Evolutionary conservation across 805 yeast genomes (phyloP), one percentile per base, ranked within the genome.

Genomic region (Candida ficus): DNA sequence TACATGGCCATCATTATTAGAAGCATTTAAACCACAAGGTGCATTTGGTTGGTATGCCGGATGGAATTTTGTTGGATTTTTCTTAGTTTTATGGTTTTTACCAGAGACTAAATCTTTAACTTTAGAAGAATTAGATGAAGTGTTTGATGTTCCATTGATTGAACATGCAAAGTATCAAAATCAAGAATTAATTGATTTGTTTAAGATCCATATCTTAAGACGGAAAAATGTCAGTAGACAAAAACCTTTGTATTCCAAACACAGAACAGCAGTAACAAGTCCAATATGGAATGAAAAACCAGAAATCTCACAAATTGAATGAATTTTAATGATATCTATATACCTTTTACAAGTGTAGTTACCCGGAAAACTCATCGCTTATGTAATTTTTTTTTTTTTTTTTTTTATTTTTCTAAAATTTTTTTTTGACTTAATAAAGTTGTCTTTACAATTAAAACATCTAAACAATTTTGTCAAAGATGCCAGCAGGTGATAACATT

Each of bases 21-120:
- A 63, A 35, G 79, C 82, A 0, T 80, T 87, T 64, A 77, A 75
- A 41, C 75, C 88, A 3, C 86, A 81, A 49, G 95, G 96, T 60
- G 95, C 95, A 4, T 87, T 84, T 58, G 89, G 93, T 12, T 87
- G 80, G 73, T 87, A 85, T 56, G 95, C 93, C 1, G 95, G 82
- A 12, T 83, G 91, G 90, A 86, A 86, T 60, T 51, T 78, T 43
- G 65, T 78, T 40, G 86, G 85, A 0, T 80, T 79, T 67, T 76
- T 79, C 63, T 51, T 85, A 53, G 85, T 83, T 5, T 71, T 85
- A 40, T 79, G 83, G 72, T 67, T 82, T 58, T 65, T 83, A 44
- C 84, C 86, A 3, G 87, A 80, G 56, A 80, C 87, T 5, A 76
- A 75, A 58, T 75, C 76, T 16, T 66, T 78, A 53, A 79, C 87